Percentiles rank a stretch among this genome's conserved stretches.
phyloP scores from a whole-genome alignment of 192 early-diverging fungal genomes.

The Coemansia sp. region DNA sequence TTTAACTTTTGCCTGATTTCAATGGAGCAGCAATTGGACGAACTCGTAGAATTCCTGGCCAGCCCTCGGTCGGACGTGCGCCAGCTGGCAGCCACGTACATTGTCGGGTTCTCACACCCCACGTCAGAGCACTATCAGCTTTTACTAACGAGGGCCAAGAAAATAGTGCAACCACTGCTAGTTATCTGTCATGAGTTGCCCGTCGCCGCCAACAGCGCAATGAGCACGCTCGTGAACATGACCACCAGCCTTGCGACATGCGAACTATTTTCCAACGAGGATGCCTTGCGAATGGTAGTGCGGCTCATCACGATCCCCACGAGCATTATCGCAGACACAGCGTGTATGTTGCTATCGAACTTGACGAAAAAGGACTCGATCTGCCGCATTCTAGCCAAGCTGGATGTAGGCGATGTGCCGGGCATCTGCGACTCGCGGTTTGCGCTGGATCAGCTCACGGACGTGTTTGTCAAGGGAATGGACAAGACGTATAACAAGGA shows the following conservation, averaged over 20 bases:
- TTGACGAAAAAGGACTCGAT: slow-evolving; percentile 72
- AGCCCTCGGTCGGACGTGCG: slow-evolving; percentile 80
- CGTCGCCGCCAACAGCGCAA: slow-evolving; percentile 80
- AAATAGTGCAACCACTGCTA: slow-evolving; percentile 68
- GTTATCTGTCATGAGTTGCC: slow-evolving; percentile 68
- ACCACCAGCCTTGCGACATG: slow-evolving; percentile 67
- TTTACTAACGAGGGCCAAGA: slow-evolving; percentile 63
- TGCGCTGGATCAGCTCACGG: slow-evolving; percentile 83
- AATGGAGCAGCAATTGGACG: slow-evolving; percentile 56
- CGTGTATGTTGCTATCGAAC: slow-evolving; percentile 88
- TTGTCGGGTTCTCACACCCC: slow-evolving; percentile 68
- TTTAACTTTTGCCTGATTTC: neutral
- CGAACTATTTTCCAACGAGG: slow-evolving; percentile 67
- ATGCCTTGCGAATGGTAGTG: slow-evolving; percentile 70
- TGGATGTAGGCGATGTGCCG: slow-evolving; percentile 27
- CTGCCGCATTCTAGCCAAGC: slow-evolving; percentile 59
- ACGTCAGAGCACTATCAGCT: slow-evolving; percentile 62
- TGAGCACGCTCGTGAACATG: slow-evolving; percentile 83
- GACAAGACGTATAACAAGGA: slow-evolving; percentile 75
- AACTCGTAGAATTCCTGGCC: slow-evolving; percentile 73
- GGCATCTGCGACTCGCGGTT: slow-evolving; percentile 49
- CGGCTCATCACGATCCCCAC: slow-evolving; percentile 67
- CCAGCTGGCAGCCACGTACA: slow-evolving; percentile 75
- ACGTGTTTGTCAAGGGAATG: slow-evolving; percentile 85
- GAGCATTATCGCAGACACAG: slow-evolving; percentile 73